These are phyloP conservation scores for Aspergillus panamensis DNA, from an alignment of 495 filamentous ascomycete genomes.

Conservation along the genomic window DNA sequence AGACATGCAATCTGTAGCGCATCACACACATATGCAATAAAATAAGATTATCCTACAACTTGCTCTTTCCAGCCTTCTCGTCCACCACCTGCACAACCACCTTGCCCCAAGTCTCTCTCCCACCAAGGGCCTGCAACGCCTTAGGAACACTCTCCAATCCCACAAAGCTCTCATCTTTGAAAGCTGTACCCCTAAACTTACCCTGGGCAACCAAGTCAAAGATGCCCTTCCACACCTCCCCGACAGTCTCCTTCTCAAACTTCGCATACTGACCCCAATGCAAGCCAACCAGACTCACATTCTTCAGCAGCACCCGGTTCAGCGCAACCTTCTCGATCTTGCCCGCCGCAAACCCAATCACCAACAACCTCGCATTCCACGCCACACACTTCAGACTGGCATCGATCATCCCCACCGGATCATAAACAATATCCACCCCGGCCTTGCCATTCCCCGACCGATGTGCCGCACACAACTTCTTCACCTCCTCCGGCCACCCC, in stretches of 20 bases:
- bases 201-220: slow-evolving; percentile 70
- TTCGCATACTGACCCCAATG: slow-evolving; percentile 86
- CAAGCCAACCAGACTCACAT: slow-evolving; percentile 83
- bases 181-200: slow-evolving; percentile 79
- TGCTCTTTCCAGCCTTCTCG: slow-evolving; percentile 49
- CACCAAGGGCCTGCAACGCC: slow-evolving; percentile 73
- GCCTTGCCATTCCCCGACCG: slow-evolving; percentile 57
- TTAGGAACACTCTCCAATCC: slow-evolving; percentile 75
- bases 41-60: slow-evolving; percentile 31
- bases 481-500: slow-evolving; percentile 73
- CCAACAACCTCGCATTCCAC: slow-evolving; percentile 84
- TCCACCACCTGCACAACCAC: slow-evolving; percentile 88
- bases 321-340: slow-evolving; percentile 86
- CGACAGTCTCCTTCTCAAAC: slow-evolving; percentile 67
- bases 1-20: too few relatives aligned
- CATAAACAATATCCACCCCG: slow-evolving; percentile 87
- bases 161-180: slow-evolving; percentile 74
- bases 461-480: slow-evolving; percentile 53
- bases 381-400: slow-evolving; percentile 79
- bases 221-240: slow-evolving; percentile 75
- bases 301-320: slow-evolving; percentile 91
- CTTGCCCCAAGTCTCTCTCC: slow-evolving; percentile 90
- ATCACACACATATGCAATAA: too few relatives aligned
- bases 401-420: slow-evolving; percentile 85
- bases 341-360: slow-evolving; percentile 89